Percentiles rank a stretch among this genome's conserved stretches.
These are phyloP conservation scores for Aspergillus jensenii DNA, from an alignment of 2,329 filamentous ascomycete genomes.

Conservation along the genomic window DNA sequence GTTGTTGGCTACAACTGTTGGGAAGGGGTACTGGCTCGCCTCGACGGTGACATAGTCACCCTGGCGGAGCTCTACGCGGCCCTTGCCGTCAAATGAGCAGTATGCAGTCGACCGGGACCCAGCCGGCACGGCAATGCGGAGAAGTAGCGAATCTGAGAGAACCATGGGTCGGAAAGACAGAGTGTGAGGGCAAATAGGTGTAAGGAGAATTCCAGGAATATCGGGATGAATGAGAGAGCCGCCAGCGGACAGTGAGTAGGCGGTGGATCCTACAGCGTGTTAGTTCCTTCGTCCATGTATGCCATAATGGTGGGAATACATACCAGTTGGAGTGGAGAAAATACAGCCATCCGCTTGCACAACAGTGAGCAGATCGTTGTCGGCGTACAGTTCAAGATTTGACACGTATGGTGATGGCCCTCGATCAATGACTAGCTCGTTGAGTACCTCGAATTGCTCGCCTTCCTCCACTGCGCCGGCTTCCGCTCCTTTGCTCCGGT, in stretches of 20 bases:
- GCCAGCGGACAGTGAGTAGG: slow-evolving; percentile 93
- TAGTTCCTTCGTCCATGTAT: background rate
- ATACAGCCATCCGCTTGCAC: slow-evolving; percentile 97
- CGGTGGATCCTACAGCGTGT: slow-evolving; percentile 65
- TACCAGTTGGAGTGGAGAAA: slow-evolving; percentile 89
- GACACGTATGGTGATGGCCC: slow-evolving; percentile 96
- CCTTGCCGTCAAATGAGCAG: slow-evolving; percentile 97
- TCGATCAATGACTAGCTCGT: slow-evolving; percentile 97
- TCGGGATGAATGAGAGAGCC: slow-evolving; percentile 95
- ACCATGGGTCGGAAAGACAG: slow-evolving; percentile 98
- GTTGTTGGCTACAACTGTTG: slow-evolving; percentile 84
- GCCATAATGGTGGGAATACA: slow-evolving; percentile 18
- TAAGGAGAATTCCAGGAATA: slow-evolving; percentile 93
- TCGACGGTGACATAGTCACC: slow-evolving; percentile 96
- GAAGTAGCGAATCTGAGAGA: slow-evolving; percentile 87
- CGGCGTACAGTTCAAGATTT: slow-evolving; percentile 92
- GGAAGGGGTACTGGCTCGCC: slow-evolving; percentile 94
- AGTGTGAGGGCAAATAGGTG: slow-evolving; percentile 95
- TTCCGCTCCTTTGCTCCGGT: slow-evolving; percentile 44
- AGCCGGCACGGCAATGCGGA: slow-evolving; percentile 82
- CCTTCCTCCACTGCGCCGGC: slow-evolving; percentile 72
- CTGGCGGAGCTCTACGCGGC: slow-evolving; percentile 85
- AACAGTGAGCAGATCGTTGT: slow-evolving; percentile 90
- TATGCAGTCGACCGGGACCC: slow-evolving; percentile 90
- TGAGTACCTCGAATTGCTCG: slow-evolving; percentile 96